Conservation (phyloP, 352 stramenopile species). For the Phytophthora hybrid region DNA sequence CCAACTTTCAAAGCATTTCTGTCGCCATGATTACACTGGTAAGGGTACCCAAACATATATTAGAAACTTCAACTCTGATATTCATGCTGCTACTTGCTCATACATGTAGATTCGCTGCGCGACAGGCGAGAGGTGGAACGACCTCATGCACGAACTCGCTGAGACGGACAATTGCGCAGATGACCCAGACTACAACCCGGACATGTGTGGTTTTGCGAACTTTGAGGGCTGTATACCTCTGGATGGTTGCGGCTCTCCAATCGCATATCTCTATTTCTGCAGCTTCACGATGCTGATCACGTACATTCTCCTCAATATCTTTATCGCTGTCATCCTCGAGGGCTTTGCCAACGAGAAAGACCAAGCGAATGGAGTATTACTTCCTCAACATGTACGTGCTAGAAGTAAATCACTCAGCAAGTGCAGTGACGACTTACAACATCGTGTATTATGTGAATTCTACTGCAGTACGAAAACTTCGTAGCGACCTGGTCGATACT, state of each 20-base stretch:
- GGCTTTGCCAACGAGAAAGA: slow-evolving; percentile 84
- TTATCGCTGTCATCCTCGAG: slow-evolving; percentile 89
- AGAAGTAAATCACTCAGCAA: neutral
- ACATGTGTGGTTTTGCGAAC: slow-evolving; percentile 59
- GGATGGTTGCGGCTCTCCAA: slow-evolving; percentile 57
- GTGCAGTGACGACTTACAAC: no score
- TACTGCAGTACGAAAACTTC: slow-evolving; percentile 72
- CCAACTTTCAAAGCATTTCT: slow-evolving; percentile 87
- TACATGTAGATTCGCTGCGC: slow-evolving; percentile 75
- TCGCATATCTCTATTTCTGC: slow-evolving; percentile 74
- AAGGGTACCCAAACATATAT: neutral
- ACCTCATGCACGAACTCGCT: slow-evolving; percentile 84
- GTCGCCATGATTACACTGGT: slow-evolving; percentile 83
- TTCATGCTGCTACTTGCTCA: neutral
- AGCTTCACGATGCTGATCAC: slow-evolving; percentile 85
- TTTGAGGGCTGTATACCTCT: slow-evolving; percentile 50
- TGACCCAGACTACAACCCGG: slow-evolving; percentile 44
- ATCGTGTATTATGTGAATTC: neutral
- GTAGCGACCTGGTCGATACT: slow-evolving; percentile 60
- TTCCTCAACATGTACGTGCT: slow-evolving; percentile 50
- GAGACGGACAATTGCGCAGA: slow-evolving; percentile 34
- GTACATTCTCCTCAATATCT: slow-evolving; percentile 89
- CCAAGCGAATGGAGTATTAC: slow-evolving; percentile 54
- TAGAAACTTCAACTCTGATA: neutral
- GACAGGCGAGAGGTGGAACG: slow-evolving; percentile 91